Evolutionary conservation across 2,329 filamentous ascomycete genomes (phyloP), one percentile per base, ranked within the genome.

Genomic region (Talaromyces amestolkiae): DNA sequence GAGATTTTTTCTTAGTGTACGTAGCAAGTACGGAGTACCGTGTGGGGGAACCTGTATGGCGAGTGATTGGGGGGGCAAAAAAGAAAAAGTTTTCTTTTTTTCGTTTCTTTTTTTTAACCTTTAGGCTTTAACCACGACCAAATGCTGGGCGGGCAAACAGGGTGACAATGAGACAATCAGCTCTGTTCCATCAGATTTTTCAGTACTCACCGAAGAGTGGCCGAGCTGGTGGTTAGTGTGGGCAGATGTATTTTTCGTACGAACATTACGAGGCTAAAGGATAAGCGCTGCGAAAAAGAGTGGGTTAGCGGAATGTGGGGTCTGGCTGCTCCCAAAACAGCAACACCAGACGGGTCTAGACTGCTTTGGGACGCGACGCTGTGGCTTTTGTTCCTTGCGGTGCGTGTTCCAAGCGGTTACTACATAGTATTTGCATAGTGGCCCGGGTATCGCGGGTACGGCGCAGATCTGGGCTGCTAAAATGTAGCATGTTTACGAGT

Each of bases 301-400:
- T 56, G 59, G 64, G 61, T 61, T 63, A 69, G 66, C 67, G 69
- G 67, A 63, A 70, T 73, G 70, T 73, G 9, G 87, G 87, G 47
- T 56, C 35, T 35, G 53, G 33, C 10, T 37, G 33, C 1, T 22
- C 33, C 33, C 31, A 56, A 56, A 56, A 39, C 53, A 47, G 58
- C 31, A 61, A 49, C 22, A 24, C 27, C 13, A 11, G 35, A 49
- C 58, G 58, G n/a, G 22, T 17, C 58, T 61, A 61, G 43, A n/a
- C 58, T n/a, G 27, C 9, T 31, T 10, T 22, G 22, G 37, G 53
- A 37, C 37, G 33, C 33, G 19, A 37, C 13, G 43, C 58, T 41
- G 60, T 62, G 60, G 60, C 60, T 53, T 62, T 62, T 62, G n/a
- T 19, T 33, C 59, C 19, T 13, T 31, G 33, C 19, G n/a, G 61